Percentiles rank a stretch among this genome's conserved stretches.
phyloP scores from a whole-genome alignment of 176 grass and related monocot species.

The Rhynchospora breviuscula region DNA sequence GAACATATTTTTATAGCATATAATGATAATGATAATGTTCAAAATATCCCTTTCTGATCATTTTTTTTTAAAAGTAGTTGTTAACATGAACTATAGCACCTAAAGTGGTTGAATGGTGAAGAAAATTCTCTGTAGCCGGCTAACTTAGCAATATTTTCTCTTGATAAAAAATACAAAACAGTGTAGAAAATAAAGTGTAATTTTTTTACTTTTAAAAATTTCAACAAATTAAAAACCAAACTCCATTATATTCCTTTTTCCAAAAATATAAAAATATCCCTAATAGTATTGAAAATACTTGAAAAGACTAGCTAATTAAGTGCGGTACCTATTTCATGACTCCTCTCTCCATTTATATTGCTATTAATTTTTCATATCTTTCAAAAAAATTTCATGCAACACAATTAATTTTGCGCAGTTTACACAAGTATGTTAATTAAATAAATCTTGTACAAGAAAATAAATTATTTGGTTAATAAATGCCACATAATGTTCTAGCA shows the following conservation, averaged over 20 bases:
- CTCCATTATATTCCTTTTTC: too few relatives aligned
- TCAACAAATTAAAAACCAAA: too few relatives aligned
- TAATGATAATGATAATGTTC: not conserved
- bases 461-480: not conserved
- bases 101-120: not conserved
- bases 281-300: too few relatives aligned
- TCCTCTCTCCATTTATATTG: too few relatives aligned
- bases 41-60: not conserved
- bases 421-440: not conserved
- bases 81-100: not conserved
- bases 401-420: not conserved
- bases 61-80: not conserved
- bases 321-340: too few relatives aligned
- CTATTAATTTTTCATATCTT: not conserved
- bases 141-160: not conserved
- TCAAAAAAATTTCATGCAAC: not conserved
- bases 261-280: too few relatives aligned
- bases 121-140: not conserved
- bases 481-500: not conserved
- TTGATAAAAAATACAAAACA: not conserved
- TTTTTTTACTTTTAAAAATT: too few relatives aligned
- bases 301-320: too few relatives aligned
- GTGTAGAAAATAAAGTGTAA: not conserved
- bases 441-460: not conserved
- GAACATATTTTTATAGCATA: too few relatives aligned